Conservation (phyloP, 2,329 filamentous ascomycete species). For the Scedosporium boydii region DNA sequence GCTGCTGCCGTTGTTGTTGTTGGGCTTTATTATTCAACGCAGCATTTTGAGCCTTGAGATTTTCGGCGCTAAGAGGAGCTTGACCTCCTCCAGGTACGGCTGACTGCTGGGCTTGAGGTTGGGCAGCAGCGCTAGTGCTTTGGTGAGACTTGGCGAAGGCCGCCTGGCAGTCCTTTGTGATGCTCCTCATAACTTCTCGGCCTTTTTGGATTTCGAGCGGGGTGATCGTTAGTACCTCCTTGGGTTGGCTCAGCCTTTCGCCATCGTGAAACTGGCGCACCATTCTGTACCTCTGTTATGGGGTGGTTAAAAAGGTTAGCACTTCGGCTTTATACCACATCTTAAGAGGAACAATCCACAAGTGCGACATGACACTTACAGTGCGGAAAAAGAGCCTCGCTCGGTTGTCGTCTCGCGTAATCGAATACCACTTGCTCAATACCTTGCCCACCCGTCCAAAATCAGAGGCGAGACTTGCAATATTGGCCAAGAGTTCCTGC, state of each 20-base stretch:
- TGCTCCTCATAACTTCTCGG: slow-evolving; percentile 37
- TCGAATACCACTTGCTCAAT: slow-evolving; percentile 36
- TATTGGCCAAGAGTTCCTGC: slow-evolving; percentile 32
- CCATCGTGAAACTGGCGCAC: slow-evolving; percentile 43
- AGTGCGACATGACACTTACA: slow-evolving; percentile 28
- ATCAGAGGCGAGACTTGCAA: slow-evolving; percentile 29
- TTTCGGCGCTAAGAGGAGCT: slow-evolving; percentile 12
- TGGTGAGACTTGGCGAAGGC: slow-evolving; percentile 14
- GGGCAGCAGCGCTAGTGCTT: not conserved
- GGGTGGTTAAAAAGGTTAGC: not conserved
- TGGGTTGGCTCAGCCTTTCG: slow-evolving; percentile 33
- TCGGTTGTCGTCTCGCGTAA: slow-evolving; percentile 38
- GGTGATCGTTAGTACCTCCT: slow-evolving; percentile 41
- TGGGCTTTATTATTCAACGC: slow-evolving; percentile 16
- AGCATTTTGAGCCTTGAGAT: slow-evolving; percentile 2
- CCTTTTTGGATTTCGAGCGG: slow-evolving; percentile 40
- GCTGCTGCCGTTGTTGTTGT: slow-evolving; percentile 18
- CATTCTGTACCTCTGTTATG: slow-evolving; percentile 39
- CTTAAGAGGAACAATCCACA: not conserved
- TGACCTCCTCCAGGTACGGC: slow-evolving; percentile 19
- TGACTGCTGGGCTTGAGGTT: slow-evolving; percentile 9
- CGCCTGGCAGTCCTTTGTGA: slow-evolving; percentile 34
- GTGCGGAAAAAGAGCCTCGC: slow-evolving; percentile 43
- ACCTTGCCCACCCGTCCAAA: slow-evolving; percentile 34
- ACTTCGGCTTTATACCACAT: slow-evolving; percentile 20